Percentiles rank a stretch among this genome's conserved stretches.
Evolutionary conservation across 139 green algal species (phyloP).

Genomic region (Tetradesmus obliquus): DNA sequence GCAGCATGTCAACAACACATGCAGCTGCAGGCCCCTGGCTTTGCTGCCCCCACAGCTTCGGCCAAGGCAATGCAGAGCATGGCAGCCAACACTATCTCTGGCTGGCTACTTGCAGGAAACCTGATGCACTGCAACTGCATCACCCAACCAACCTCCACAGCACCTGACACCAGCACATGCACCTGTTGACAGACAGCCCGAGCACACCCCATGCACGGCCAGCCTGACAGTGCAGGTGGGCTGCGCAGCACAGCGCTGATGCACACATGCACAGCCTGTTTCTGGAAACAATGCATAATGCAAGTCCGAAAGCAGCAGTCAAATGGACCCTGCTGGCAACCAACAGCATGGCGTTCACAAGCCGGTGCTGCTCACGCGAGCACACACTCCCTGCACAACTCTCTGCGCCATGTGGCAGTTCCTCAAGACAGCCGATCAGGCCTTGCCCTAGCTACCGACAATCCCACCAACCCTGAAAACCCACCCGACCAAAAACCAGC

Average conservation of each 20-base stretch:
- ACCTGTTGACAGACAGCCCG: neutral
- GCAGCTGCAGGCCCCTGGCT: neutral
- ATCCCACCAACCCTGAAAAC: neutral
- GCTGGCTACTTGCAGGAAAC: neutral
- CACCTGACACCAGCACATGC: neutral
- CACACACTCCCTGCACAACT: neutral
- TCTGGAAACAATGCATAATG: neutral
- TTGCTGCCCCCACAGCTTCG: neutral
- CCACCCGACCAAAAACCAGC: neutral
- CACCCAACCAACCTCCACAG: neutral
- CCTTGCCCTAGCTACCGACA: neutral
- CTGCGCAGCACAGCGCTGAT: neutral
- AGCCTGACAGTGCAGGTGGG: neutral
- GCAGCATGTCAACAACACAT: neutral
- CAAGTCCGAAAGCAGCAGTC: neutral
- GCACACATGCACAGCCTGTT: neutral
- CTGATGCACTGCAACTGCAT: neutral
- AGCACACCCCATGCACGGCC: neutral
- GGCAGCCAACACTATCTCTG: neutral
- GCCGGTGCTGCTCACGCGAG: neutral
- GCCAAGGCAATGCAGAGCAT: neutral
- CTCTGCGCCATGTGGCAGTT: neutral
- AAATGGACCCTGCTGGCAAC: neutral
- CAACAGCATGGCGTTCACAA: neutral
- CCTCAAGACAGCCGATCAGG: neutral